Evolutionary conservation across 305 asterid genomes (phyloP).

Genomic region (Caryopteris hybrid): DNA sequence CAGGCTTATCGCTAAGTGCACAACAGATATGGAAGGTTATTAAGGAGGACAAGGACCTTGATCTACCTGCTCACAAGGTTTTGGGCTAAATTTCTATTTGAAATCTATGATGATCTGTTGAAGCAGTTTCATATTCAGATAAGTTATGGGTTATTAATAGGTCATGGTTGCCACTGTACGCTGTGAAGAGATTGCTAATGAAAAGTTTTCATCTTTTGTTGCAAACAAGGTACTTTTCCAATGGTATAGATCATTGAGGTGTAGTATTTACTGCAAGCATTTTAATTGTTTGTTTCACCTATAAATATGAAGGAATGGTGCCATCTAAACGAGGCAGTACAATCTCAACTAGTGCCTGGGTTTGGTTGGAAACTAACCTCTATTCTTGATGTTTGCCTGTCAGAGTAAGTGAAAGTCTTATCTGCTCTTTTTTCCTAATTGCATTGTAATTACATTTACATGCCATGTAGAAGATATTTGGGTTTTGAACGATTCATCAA

Average conservation of each 20-base stretch:
- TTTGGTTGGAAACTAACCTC: slow-evolving; percentile 79
- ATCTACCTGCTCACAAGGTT: slow-evolving; percentile 97
- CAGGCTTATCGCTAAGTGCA: slow-evolving; percentile 90
- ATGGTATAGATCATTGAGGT: slow-evolving; percentile 7
- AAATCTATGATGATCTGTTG: background rate
- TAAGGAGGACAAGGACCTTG: slow-evolving; percentile 96
- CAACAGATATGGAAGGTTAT: slow-evolving; percentile 92
- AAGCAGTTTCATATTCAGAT: slow-evolving; percentile 9
- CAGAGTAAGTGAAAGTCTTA: slow-evolving; percentile 53
- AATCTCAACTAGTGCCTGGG: slow-evolving; percentile 63
- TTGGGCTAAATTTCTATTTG: slow-evolving; percentile 15
- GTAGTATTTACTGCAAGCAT: background rate
- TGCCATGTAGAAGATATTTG: slow-evolving; percentile 5
- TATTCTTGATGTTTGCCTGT: slow-evolving; percentile 54
- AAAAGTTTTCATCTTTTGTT: slow-evolving; percentile 60
- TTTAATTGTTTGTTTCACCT: slow-evolving; percentile 4
- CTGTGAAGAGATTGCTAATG: slow-evolving; percentile 94
- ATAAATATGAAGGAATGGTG: slow-evolving; percentile 62
- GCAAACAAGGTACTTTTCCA: slow-evolving; percentile 58
- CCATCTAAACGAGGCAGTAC: slow-evolving; percentile 65
- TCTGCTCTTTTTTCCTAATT: slow-evolving; percentile 10
- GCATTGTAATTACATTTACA: background rate
- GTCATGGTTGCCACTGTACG: slow-evolving; percentile 99
- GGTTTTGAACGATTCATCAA: slow-evolving; percentile 16
- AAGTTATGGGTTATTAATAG: slow-evolving; percentile 31